Evolutionary conservation across 2,329 filamentous ascomycete species (phyloP).

Genomic region (Paecilomyces variotii): DNA sequence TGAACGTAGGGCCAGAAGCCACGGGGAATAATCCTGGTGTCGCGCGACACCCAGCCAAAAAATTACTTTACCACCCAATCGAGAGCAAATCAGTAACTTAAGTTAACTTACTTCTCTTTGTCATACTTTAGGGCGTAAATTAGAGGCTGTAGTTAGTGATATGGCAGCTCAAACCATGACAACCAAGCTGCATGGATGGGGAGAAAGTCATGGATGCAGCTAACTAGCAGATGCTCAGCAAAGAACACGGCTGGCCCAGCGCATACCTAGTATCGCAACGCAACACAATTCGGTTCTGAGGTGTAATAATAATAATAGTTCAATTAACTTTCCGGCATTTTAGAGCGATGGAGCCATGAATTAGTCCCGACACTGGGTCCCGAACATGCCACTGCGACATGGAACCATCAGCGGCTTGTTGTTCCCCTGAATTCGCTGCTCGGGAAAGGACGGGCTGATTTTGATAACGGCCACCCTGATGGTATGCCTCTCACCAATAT

Average conservation of each 20-base stretch:
- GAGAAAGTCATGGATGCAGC: background rate
- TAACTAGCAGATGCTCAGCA: background rate
- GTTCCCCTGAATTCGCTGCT: background rate
- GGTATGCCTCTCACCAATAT: background rate
- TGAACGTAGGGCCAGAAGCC: background rate
- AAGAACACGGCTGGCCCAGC: background rate
- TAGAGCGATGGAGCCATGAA: background rate
- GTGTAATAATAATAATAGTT: background rate
- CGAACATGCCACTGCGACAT: background rate
- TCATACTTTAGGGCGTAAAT: background rate
- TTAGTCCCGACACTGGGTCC: background rate
- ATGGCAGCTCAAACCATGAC: too few species aligned
- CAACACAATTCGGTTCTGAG: background rate
- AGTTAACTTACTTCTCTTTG: background rate
- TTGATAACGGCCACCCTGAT: background rate
- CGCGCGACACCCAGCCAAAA: background rate
- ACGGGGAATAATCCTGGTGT: background rate
- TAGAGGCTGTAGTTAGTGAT: background rate
- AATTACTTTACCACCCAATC: background rate
- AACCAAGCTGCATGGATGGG: background rate
- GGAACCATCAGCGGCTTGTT: background rate
- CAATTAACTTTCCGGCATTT: background rate
- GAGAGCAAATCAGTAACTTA: background rate
- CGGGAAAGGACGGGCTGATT: background rate
- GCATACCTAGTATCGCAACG: background rate